Percentiles rank a stretch among this genome's conserved stretches.
These are phyloP conservation scores for Tolypocladium album DNA, from an alignment of 2,329 filamentous ascomycete genomes.

Conservation along the genomic window DNA sequence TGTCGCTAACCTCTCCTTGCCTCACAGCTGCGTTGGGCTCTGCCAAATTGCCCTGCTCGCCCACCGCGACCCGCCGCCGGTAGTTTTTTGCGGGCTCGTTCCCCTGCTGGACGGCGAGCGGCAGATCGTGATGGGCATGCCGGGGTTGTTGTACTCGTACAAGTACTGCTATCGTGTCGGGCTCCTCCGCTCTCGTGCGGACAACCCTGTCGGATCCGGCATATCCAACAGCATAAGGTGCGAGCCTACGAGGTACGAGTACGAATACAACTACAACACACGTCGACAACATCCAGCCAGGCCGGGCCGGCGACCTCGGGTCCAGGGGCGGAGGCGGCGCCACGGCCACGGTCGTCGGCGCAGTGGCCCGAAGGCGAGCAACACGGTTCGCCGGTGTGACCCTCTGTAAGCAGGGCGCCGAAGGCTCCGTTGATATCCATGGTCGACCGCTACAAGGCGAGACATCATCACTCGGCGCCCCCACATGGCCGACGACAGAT, in stretches of 20 bases:
- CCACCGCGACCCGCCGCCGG: background rate
- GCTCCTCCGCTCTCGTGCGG: background rate
- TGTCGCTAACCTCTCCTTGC: too few relatives aligned
- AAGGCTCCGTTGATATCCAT: background rate
- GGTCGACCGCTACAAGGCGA: background rate
- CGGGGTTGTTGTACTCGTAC: too few relatives aligned
- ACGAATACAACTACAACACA: too few relatives aligned
- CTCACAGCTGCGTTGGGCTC: too few relatives aligned
- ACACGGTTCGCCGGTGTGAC: too few relatives aligned
- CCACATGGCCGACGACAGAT: background rate
- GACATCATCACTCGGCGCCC: background rate
- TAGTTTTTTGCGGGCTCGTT: background rate
- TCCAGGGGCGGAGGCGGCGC: background rate
- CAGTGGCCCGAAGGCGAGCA: background rate
- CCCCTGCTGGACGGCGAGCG: background rate
- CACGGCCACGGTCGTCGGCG: background rate
- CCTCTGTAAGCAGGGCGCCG: too few relatives aligned
- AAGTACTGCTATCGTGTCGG: too few relatives aligned
- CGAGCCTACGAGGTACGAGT: too few relatives aligned
- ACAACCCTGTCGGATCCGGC: background rate
- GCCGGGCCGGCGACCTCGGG: background rate
- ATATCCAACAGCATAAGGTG: background rate
- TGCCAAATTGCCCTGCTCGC: background rate
- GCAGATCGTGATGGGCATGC: background rate
- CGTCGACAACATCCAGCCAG: background rate